Conservation (phyloP, 805 yeast genomes). For the Lipomyces starkeyi region DNA sequence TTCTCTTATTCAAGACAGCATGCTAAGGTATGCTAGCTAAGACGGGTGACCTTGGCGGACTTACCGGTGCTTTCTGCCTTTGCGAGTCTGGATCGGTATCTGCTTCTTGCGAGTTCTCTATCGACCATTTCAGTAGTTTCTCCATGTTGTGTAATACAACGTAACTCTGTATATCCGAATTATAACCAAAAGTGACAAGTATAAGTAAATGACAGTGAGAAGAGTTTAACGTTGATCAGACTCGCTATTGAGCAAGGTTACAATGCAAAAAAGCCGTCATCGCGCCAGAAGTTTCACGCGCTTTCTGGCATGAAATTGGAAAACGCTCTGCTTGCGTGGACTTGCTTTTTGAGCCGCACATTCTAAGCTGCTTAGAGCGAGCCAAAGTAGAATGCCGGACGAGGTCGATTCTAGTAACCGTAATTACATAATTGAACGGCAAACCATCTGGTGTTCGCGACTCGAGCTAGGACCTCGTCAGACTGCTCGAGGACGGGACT, state of each 20-base stretch:
- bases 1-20: not conserved
- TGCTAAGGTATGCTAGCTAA: not conserved
- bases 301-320: conserved; percentile 14
- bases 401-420: too few species aligned
- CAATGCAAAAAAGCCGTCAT: conserved; percentile 2
- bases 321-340: not conserved
- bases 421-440: too few species aligned
- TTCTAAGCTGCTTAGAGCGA: too few species aligned
- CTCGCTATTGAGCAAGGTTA: not conserved
- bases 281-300: conserved; percentile 21
- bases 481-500: too few species aligned
- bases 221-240: too few species aligned
- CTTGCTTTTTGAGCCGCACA: not conserved
- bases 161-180: not conserved
- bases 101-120: conserved; percentile 75
- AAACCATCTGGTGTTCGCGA: too few species aligned
- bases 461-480: too few species aligned
- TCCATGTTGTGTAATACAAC: conserved; percentile 64
- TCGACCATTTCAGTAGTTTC: conserved; percentile 89
- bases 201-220: not conserved
- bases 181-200: not conserved
- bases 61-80: conserved; percentile 60
- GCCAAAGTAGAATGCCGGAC: not conserved
- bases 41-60: not conserved
- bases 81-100: conserved; percentile 63